Conservation (phyloP, 1,139 yeast species). For the Yamadazyma taylorii region DNA sequence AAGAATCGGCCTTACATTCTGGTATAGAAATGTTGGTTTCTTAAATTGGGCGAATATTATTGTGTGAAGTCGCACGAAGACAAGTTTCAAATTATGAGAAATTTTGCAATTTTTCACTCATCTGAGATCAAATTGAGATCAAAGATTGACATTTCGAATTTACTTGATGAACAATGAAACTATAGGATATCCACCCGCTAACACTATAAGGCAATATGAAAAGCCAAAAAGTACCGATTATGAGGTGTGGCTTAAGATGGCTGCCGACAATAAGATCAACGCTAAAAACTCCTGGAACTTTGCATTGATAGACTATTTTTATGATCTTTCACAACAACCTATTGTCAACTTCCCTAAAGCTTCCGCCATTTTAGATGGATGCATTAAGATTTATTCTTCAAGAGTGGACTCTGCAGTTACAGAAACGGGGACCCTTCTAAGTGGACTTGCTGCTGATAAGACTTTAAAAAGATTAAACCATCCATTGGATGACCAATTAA, state of each 20-base stretch:
- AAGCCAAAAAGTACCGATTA: not conserved
- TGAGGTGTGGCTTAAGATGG: conserved; percentile 40
- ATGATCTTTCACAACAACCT: conserved; percentile 37
- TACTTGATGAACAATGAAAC: not conserved
- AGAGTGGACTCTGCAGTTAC: conserved; percentile 88
- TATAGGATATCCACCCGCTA: not conserved
- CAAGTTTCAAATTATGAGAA: too few species aligned
- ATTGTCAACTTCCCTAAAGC: conserved; percentile 39
- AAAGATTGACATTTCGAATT: not conserved
- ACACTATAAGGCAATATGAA: not conserved
- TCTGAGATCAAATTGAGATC: not conserved
- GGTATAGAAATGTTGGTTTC: too few species aligned
- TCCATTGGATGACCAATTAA: conserved; percentile 15
- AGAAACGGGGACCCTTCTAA: conserved; percentile 78
- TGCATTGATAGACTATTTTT: conserved; percentile 82
- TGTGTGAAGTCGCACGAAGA: too few species aligned
- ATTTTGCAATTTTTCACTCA: too few species aligned
- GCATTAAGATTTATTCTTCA: conserved; percentile 35
- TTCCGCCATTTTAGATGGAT: conserved; percentile 34
- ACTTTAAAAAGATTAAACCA: conserved; percentile 12
- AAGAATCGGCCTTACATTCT: too few species aligned
- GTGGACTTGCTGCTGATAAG: conserved; percentile 52
- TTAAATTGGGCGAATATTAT: too few species aligned
- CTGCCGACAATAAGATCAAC: conserved; percentile 80
- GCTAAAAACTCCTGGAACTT: conserved; percentile 64